A percentile compares a stretch with the other conserved stretches of the same genome.
phyloP scores from a whole-genome alignment of 257 asterid species.

The Verbascum thapsus region DNA sequence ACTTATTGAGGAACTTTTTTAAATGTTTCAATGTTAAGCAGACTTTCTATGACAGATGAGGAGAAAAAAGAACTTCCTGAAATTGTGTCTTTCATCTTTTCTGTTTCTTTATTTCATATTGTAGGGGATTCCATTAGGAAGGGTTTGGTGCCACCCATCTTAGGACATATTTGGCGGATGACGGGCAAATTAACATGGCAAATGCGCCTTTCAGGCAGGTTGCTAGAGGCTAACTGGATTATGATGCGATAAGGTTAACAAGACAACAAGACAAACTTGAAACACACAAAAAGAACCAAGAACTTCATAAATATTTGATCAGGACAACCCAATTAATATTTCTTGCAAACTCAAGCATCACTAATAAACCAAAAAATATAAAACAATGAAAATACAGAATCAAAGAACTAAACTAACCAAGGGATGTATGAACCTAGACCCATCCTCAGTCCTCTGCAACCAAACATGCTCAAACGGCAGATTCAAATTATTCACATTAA shows the following conservation, averaged over 20 bases:
- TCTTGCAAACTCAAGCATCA: background rate
- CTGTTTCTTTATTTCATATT: no score
- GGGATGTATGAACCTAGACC: slow-evolving; percentile 65
- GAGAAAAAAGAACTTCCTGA: no score
- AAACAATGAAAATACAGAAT: no score
- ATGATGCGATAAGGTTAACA: background rate
- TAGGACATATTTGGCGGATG: no score
- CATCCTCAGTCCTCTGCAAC: slow-evolving; percentile 82
- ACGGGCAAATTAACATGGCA: no score
- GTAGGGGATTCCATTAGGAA: no score
- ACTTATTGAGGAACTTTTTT: background rate
- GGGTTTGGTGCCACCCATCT: no score
- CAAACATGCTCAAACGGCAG: slow-evolving; percentile 92
- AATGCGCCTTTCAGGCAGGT: no score
- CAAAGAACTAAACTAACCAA: slow-evolving; percentile 67
- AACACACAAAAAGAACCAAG: background rate
- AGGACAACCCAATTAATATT: slow-evolving; percentile 12
- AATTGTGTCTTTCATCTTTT: no score
- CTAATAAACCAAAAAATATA: slow-evolving; percentile 1
- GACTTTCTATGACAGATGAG: no score
- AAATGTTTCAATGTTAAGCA: background rate
- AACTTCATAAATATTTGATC: background rate
- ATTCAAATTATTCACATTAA: slow-evolving; percentile 72
- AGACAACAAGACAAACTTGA: background rate
- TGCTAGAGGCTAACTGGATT: slow-evolving; percentile 2